These are phyloP conservation scores for Alternaria brassicae DNA, from an alignment of 2,329 filamentous ascomycete genomes.

Conservation along the genomic window DNA sequence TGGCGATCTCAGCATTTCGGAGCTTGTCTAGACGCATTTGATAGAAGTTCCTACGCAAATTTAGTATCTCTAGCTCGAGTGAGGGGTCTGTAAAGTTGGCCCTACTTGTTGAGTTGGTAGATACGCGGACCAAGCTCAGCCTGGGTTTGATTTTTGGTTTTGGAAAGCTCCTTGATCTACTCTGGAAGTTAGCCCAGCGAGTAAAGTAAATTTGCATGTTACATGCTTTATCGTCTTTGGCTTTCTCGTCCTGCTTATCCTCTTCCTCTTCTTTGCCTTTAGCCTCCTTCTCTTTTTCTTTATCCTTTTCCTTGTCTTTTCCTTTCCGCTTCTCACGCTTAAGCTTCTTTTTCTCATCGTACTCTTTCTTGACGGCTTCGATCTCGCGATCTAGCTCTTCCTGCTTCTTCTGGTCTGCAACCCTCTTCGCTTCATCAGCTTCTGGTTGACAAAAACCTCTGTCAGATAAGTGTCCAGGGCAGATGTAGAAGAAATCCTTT, in stretches of 20 bases:
- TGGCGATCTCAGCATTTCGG: constrained; percentile 78
- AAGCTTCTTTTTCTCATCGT: constrained; percentile 63
- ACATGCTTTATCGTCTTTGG: constrained; percentile 65
- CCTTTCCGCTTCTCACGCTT: constrained; percentile 60
- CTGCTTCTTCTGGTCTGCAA: constrained; percentile 62
- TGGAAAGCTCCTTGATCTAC: constrained; percentile 58
- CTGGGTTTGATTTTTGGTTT: constrained; percentile 53
- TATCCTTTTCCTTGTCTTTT: constrained; percentile 63
- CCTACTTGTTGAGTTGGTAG: constrained; percentile 81
- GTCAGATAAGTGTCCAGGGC: constrained; percentile 82
- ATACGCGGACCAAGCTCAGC: constrained; percentile 75
- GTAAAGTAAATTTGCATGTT: background rate
- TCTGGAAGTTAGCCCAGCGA: constrained; percentile 12
- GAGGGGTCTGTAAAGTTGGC: background rate
- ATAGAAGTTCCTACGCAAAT: constrained; percentile 73
- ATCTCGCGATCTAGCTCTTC: constrained; percentile 59
- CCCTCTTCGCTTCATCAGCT: constrained; percentile 70
- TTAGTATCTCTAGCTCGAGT: background rate
- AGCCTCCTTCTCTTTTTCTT: constrained; percentile 65
- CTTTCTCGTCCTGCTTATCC: constrained; percentile 68
- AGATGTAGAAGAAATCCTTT: constrained; percentile 92
- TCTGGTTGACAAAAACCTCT: constrained; percentile 77
- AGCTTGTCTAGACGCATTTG: constrained; percentile 83
- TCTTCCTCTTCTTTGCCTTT: constrained; percentile 69
- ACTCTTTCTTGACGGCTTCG: constrained; percentile 58